These are phyloP conservation scores for Penicilliopsis zonata DNA, from an alignment of 495 filamentous ascomycete species.

Conservation along the genomic window DNA sequence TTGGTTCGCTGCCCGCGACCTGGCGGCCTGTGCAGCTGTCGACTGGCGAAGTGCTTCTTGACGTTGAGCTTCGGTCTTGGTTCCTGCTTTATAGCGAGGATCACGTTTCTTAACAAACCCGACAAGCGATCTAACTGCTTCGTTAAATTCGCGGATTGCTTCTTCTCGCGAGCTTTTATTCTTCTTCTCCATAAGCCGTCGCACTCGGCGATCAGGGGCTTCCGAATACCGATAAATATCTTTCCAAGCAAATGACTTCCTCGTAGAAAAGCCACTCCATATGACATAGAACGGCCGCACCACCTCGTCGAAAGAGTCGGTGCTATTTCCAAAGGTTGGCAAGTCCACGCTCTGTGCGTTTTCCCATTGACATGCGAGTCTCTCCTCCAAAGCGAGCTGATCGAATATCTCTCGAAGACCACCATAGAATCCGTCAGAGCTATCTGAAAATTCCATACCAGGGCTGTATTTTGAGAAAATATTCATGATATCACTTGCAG, in stretches of 20 bases:
- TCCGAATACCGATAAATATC: conserved; percentile 72
- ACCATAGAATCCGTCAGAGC: conserved; percentile 69
- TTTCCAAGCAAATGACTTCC: conserved; percentile 80
- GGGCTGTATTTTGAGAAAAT: conserved; percentile 67
- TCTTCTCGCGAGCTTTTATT: conserved; percentile 80
- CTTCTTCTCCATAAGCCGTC: conserved; percentile 89
- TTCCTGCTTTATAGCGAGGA: conserved; percentile 59
- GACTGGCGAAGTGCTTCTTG: conserved; percentile 70
- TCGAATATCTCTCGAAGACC: conserved; percentile 63
- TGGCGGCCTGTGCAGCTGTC: conserved; percentile 71
- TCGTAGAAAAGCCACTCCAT: conserved; percentile 76
- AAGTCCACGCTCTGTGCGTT: conserved; percentile 47
- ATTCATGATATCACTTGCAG: conserved; percentile 59
- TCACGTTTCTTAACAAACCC: conserved; percentile 89
- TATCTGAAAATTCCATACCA: conserved; percentile 65
- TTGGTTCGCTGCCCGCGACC: conserved; percentile 68
- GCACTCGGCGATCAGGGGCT: conserved; percentile 72
- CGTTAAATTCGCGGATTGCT: conserved; percentile 79
- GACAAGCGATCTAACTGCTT: conserved; percentile 78
- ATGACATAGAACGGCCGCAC: conserved; percentile 70
- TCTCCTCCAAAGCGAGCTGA: conserved; percentile 71
- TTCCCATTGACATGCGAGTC: conserved; percentile 56
- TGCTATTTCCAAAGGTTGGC: conserved; percentile 64
- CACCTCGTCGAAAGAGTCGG: conserved; percentile 55
- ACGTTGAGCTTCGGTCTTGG: conserved; percentile 65